These are phyloP conservation scores for Lasiosphaeria ovina DNA, from an alignment of 495 filamentous ascomycete species.

Conservation along the genomic window DNA sequence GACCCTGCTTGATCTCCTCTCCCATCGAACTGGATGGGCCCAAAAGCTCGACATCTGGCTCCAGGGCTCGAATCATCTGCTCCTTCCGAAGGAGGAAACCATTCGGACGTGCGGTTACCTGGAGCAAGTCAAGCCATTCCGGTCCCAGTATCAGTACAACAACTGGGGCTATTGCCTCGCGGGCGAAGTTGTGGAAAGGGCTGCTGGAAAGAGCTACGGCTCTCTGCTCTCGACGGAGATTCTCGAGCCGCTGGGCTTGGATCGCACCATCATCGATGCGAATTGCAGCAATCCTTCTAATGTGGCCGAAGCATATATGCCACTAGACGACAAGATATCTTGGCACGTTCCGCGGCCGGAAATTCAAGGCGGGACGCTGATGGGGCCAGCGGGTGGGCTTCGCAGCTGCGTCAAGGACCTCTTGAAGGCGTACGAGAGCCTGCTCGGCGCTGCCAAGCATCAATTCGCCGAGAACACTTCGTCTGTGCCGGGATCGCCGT, in stretches of 20 bases:
- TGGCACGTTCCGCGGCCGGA: slow-evolving; percentile 11
- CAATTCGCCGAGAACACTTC: too few relatives aligned
- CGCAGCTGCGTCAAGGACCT: slow-evolving; percentile 8
- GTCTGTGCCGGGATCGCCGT: too few relatives aligned
- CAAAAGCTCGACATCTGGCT: background rate
- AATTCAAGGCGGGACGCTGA: too few relatives aligned
- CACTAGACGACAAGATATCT: slow-evolving; percentile 6
- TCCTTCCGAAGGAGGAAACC: slow-evolving; percentile 2
- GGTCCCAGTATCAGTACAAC: slow-evolving; percentile 26
- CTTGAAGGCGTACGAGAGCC: slow-evolving; percentile 6
- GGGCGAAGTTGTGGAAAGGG: slow-evolving; percentile 23
- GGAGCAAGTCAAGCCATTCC: too few relatives aligned
- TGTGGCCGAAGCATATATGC: slow-evolving; percentile 11
- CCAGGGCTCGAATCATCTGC: slow-evolving; percentile 9
- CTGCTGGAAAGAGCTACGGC: slow-evolving; percentile 13
- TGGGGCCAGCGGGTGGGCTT: too few relatives aligned
- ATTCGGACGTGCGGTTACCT: too few relatives aligned
- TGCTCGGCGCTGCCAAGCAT: too few relatives aligned
- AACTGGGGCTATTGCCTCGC: slow-evolving; percentile 26
- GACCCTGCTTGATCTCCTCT: slow-evolving; percentile 12
- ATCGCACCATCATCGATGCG: slow-evolving; percentile 3
- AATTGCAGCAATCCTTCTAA: background rate
- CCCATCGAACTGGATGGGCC: slow-evolving; percentile 10
- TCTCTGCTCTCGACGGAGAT: slow-evolving; percentile 16
- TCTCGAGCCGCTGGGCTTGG: slow-evolving; percentile 6